These are phyloP conservation scores for Erysiphe pulchra DNA, from an alignment of 2,329 filamentous ascomycete species.

Conservation along the genomic window DNA sequence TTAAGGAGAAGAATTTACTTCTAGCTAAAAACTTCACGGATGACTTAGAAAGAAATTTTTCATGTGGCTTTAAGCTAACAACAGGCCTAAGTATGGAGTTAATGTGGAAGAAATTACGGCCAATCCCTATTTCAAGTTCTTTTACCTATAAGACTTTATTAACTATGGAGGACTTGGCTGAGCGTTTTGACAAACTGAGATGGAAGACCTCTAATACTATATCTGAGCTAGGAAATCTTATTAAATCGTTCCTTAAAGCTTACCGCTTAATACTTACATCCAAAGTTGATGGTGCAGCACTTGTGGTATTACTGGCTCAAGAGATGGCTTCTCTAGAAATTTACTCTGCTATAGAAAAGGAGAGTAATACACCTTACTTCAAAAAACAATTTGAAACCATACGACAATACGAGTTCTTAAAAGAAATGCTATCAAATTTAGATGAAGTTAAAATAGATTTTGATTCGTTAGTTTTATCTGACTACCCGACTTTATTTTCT, in stretches of 20 bases:
- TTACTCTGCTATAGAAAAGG: conserved; percentile 18
- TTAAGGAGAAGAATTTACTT: neutral
- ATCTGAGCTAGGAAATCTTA: conserved; percentile 24
- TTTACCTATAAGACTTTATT: conserved; percentile 20
- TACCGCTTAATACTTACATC: conserved; percentile 27
- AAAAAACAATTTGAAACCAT: conserved; percentile 28
- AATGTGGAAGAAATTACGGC: conserved; percentile 50
- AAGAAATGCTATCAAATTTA: conserved; percentile 1
- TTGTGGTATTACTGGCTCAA: conserved; percentile 22
- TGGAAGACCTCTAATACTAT: conserved; percentile 30
- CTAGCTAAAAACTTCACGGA: conserved; percentile 3
- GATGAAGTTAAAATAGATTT: conserved; percentile 2
- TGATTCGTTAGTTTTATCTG: conserved; percentile 11
- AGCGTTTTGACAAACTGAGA: conserved; percentile 31
- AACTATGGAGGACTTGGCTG: conserved; percentile 28
- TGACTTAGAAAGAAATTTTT: conserved; percentile 30
- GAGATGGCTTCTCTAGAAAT: conserved; percentile 27
- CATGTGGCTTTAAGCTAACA: conserved; percentile 41
- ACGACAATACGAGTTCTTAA: conserved; percentile 18
- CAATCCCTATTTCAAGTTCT: conserved; percentile 25
- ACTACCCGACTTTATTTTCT: conserved; percentile 9
- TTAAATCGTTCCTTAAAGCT: conserved; percentile 26
- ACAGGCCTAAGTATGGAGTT: conserved; percentile 59
- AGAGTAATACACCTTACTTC: conserved; percentile 23
- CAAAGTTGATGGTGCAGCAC: conserved; percentile 9